These are phyloP conservation scores for Nannizziopsis arthrosporioides DNA, from an alignment of 2,329 filamentous ascomycete genomes.

Conservation along the genomic window DNA sequence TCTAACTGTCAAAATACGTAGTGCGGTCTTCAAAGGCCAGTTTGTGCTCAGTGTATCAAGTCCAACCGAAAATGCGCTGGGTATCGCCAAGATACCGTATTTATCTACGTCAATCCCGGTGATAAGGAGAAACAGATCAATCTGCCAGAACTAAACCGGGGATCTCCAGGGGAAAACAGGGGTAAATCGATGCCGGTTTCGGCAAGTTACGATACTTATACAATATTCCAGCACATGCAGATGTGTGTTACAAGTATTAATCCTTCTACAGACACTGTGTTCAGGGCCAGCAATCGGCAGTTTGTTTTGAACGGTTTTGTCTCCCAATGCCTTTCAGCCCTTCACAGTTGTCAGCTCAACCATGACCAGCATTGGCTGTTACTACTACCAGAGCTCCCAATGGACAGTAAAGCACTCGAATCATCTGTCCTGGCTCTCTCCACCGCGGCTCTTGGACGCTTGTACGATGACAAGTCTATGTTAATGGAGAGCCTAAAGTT, in stretches of 20 bases:
- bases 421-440: constrained; percentile 22
- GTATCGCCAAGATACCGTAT: constrained; percentile 22
- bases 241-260: not conserved
- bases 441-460: constrained; percentile 21
- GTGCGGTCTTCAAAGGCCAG: constrained; percentile 24
- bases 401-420: constrained; percentile 22
- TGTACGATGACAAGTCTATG: constrained; percentile 15
- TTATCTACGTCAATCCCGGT: constrained; percentile 20
- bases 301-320: constrained; percentile 19
- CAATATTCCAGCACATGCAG: too few relatives aligned
- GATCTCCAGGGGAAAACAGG: too few relatives aligned
- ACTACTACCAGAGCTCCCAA: constrained; percentile 19
- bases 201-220: too few relatives aligned
- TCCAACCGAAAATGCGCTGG: constrained; percentile 24
- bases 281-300: not conserved
- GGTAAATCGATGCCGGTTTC: too few relatives aligned
- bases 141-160: not conserved
- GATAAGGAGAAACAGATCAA: constrained; percentile 9
- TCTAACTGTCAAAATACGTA: constrained; percentile 11
- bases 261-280: not conserved
- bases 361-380: constrained; percentile 21
- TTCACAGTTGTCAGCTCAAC: constrained; percentile 6
- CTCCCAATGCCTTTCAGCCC: constrained; percentile 15
- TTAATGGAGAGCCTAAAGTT: constrained; percentile 22
- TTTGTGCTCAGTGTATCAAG: constrained; percentile 23